Evolutionary conservation across 2,329 filamentous ascomycete species (phyloP).

Genomic region (Ophiostoma pallidulum): DNA sequence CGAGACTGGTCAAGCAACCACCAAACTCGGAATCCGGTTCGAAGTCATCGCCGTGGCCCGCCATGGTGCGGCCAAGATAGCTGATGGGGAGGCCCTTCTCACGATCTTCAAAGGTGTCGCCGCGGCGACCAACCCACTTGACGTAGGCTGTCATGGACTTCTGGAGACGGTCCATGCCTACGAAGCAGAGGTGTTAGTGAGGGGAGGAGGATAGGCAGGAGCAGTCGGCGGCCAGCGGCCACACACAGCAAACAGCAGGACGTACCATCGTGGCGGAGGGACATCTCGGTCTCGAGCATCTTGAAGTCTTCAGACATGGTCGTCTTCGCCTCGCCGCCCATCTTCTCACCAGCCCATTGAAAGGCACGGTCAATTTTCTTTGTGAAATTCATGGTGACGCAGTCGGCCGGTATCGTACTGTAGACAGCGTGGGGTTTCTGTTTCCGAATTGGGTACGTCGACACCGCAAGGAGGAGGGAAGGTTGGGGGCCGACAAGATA

Average conservation of each 20-base stretch:
- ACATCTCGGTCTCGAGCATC: slow-evolving; percentile 81
- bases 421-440: background rate
- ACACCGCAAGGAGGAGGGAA: too few species aligned
- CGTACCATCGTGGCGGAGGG: slow-evolving; percentile 75
- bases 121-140: slow-evolving; percentile 78
- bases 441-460: too few species aligned
- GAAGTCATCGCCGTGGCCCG: slow-evolving; percentile 84
- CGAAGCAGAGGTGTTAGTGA: slow-evolving; percentile 34
- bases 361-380: slow-evolving; percentile 94
- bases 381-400: slow-evolving; percentile 42
- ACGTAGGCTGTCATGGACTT: slow-evolving; percentile 77
- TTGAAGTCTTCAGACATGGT: slow-evolving; percentile 85
- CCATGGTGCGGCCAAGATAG: slow-evolving; percentile 76
- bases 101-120: slow-evolving; percentile 69
- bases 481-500: too few species aligned
- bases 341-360: slow-evolving; percentile 96
- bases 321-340: slow-evolving; percentile 86
- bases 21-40: slow-evolving; percentile 86
- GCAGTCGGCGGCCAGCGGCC: too few species aligned
- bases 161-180: slow-evolving; percentile 80
- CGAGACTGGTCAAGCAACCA: slow-evolving; percentile 70
- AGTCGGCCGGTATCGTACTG: background rate
- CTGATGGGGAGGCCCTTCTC: slow-evolving; percentile 76
- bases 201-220: too few species aligned
- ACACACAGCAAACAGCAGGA: slow-evolving; percentile 1